A percentile compares a stretch with the other conserved stretches of the same genome.
Evolutionary conservation across 495 filamentous ascomycete species (phyloP).

Genomic region (Podospora conica): DNA sequence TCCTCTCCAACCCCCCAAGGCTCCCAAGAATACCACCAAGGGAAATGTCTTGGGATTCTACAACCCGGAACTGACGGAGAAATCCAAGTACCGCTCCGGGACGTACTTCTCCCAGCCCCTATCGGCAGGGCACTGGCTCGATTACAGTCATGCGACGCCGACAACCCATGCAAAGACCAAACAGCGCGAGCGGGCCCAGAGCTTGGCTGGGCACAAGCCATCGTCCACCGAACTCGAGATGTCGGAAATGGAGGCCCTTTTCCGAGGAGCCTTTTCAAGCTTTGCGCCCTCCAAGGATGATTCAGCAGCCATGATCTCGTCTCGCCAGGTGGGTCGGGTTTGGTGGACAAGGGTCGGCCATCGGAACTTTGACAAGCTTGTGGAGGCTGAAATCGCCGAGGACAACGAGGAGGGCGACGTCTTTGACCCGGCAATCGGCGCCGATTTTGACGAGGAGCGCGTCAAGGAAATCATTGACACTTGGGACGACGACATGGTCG

Average conservation of each 20-base stretch:
- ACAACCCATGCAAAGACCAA: conserved; percentile 57
- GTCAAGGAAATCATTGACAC: conserved; percentile 43
- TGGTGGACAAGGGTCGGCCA: conserved; percentile 82
- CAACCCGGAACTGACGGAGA: conserved; percentile 48
- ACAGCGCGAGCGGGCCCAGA: conserved; percentile 65
- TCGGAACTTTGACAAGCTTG: conserved; percentile 45
- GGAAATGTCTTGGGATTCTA: conserved; percentile 58
- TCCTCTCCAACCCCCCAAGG: conserved; percentile 65
- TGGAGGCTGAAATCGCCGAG: conserved; percentile 36
- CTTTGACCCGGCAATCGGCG: conserved; percentile 5
- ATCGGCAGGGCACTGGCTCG: conserved; percentile 60
- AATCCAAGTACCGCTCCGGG: conserved; percentile 50
- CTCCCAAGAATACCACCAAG: conserved; percentile 56
- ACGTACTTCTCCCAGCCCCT: conserved; percentile 50
- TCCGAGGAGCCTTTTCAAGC: conserved; percentile 77
- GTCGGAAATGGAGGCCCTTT: conserved; percentile 64
- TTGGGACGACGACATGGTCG: conserved; percentile 45
- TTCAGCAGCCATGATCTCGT: conserved; percentile 63
- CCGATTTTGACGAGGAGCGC: conserved; percentile 41
- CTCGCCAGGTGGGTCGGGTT: conserved; percentile 62
- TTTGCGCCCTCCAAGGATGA: conserved; percentile 84
- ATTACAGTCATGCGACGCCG: conserved; percentile 55
- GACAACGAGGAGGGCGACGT: conserved; percentile 30
- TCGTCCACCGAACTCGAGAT: conserved; percentile 48
- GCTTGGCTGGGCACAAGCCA: conserved; percentile 55